Conservation (phyloP, 345 rosid genomes). For the Brassica cretica region DNA sequence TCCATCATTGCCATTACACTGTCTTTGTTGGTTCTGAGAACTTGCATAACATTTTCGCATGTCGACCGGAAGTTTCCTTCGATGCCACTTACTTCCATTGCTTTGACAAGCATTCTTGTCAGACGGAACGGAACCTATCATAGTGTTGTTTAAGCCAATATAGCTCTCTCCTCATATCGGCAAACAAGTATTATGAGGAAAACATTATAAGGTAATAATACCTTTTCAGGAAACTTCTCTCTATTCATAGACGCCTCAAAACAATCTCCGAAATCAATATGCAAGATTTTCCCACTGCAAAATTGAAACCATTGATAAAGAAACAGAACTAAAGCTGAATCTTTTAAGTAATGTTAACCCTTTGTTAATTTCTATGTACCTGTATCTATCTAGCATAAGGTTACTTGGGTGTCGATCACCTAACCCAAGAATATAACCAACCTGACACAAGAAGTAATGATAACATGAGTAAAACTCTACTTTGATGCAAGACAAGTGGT, state of each 20-base stretch:
- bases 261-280: slow-evolving; percentile 99
- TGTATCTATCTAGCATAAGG: slow-evolving; percentile 87
- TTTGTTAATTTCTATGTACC: slow-evolving; percentile 47
- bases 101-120: slow-evolving; percentile 99
- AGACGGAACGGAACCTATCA: slow-evolving; percentile 93
- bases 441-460: slow-evolving; percentile 51
- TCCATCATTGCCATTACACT: slow-evolving; percentile 99
- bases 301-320: slow-evolving; percentile 28
- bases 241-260: slow-evolving; percentile 98
- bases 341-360: not conserved
- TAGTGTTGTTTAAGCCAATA: not conserved
- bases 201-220: slow-evolving; percentile 1
- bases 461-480: not conserved
- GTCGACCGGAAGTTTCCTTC: slow-evolving; percentile 94
- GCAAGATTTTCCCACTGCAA: slow-evolving; percentile 91
- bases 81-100: slow-evolving; percentile 98
- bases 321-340: slow-evolving; percentile 21
- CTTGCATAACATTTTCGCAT: slow-evolving; percentile 97
- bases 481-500: slow-evolving; percentile 13
- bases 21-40: slow-evolving; percentile 81
- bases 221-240: slow-evolving; percentile 99
- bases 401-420: slow-evolving; percentile 99
- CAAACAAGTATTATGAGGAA: not conserved
- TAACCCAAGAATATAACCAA: slow-evolving; percentile 97
- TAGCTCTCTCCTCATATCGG: not conserved